Evolutionary conservation across 495 filamentous ascomycete genomes (phyloP).

Genomic region (Tuber melanosporum): DNA sequence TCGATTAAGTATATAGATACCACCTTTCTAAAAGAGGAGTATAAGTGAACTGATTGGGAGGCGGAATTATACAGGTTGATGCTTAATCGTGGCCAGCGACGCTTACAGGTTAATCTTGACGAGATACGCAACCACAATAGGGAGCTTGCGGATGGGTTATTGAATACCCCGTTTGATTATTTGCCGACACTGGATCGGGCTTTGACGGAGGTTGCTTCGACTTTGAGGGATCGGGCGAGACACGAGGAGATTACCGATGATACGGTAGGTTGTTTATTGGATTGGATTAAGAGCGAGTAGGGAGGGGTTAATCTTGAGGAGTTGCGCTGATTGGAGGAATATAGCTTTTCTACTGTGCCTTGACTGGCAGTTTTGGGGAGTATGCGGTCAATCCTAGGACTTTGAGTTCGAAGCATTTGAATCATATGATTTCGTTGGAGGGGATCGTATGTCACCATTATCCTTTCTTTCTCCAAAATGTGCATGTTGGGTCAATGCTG

Average conservation of each 20-base stretch:
- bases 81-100: slow-evolving; percentile 76
- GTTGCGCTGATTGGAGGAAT: slow-evolving; percentile 31
- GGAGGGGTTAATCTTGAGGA: background rate
- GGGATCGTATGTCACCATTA: slow-evolving; percentile 58
- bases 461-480: background rate
- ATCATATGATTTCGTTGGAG: slow-evolving; percentile 94
- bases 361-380: slow-evolving; percentile 89
- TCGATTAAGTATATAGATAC: slow-evolving; percentile 19
- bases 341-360: slow-evolving; percentile 85
- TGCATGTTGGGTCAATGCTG: slow-evolving; percentile 11
- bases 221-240: slow-evolving; percentile 55
- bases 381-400: slow-evolving; percentile 92
- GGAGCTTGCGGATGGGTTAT: slow-evolving; percentile 80
- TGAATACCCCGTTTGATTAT: slow-evolving; percentile 82
- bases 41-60: slow-evolving; percentile 1
- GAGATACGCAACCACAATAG: slow-evolving; percentile 85
- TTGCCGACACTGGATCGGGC: slow-evolving; percentile 80
- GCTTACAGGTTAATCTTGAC: slow-evolving; percentile 82
- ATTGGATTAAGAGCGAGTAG: slow-evolving; percentile 29
- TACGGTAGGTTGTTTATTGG: slow-evolving; percentile 46
- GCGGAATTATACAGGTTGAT: slow-evolving; percentile 56
- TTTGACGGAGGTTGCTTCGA: slow-evolving; percentile 76
- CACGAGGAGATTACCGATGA: slow-evolving; percentile 55
- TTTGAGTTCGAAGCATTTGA: slow-evolving; percentile 76
- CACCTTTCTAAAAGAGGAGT: background rate